phyloP scores from a whole-genome alignment of 2,329 filamentous ascomycete genomes.

The Fusarium sp. region DNA sequence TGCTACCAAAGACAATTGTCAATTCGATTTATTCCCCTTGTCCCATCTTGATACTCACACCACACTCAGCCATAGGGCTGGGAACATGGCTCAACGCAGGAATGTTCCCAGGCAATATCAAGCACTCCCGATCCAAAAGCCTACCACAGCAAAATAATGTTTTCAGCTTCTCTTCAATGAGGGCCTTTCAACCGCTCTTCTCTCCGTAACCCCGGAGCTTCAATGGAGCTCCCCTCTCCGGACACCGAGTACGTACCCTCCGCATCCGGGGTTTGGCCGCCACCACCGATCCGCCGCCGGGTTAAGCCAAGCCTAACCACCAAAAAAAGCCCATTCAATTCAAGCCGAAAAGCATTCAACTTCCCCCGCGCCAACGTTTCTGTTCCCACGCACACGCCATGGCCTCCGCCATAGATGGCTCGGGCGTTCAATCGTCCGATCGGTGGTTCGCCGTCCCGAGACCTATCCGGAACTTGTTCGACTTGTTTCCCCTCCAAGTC shows the following conservation, averaged over 20 bases:
- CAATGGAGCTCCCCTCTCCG: conserved; percentile 2
- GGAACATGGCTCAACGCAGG: not conserved
- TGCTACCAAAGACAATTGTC: not conserved
- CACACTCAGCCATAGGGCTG: not conserved
- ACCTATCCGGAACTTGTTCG: conserved; percentile 86
- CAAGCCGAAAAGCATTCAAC: not conserved
- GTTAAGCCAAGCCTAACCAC: conserved; percentile 24
- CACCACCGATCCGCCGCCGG: conserved; percentile 28
- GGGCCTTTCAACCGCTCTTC: not conserved
- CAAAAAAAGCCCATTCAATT: not conserved
- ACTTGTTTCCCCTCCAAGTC: conserved; percentile 81
- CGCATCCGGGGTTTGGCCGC: conserved; percentile 38
- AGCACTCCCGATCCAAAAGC: not conserved
- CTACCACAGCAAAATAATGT: not conserved
- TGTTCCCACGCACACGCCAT: conserved; percentile 11
- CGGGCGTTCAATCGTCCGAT: conserved; percentile 23
- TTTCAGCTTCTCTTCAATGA: not conserved
- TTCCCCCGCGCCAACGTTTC: not conserved
- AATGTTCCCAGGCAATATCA: not conserved
- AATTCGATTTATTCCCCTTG: not conserved
- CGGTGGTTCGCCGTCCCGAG: conserved; percentile 72
- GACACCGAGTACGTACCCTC: conserved; percentile 29
- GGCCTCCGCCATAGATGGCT: conserved; percentile 24
- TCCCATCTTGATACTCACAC: not conserved
- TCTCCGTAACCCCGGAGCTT: not conserved